Percentiles rank a stretch among this genome's conserved stretches.
Conservation (phyloP, 116 monocot species). For the Papilionanthe hybrid region DNA sequence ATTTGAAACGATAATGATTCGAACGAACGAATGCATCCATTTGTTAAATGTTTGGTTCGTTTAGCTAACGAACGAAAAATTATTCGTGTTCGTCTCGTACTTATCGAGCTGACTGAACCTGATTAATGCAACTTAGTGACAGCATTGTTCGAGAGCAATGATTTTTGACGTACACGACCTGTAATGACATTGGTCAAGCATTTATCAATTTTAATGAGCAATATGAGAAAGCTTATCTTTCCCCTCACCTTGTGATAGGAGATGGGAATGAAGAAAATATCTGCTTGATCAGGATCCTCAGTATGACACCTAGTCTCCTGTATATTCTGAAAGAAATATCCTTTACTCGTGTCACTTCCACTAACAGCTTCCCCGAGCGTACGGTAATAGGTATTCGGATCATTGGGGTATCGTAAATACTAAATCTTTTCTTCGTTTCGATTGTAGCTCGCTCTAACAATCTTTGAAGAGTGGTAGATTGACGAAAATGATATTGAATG, state of each 20-base stretch:
- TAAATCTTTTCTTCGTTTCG: constrained; percentile 67
- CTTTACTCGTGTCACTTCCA: constrained; percentile 96
- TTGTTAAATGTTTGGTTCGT: too few relatives aligned
- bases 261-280: constrained; percentile 85
- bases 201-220: too few relatives aligned
- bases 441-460: constrained; percentile 56
- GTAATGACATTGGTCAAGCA: not conserved
- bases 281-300: constrained; percentile 69
- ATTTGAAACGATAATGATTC: too few relatives aligned
- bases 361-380: constrained; percentile 91
- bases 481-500: constrained; percentile 10
- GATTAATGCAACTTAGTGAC: too few relatives aligned
- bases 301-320: constrained; percentile 73
- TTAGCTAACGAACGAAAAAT: too few relatives aligned
- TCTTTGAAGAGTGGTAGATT: constrained; percentile 67
- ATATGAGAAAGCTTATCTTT: constrained; percentile 29
- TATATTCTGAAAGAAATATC: constrained; percentile 98
- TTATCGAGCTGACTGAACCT: too few relatives aligned
- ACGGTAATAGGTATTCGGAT: constrained; percentile 81
- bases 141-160: too few relatives aligned
- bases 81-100: too few relatives aligned
- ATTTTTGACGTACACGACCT: too few relatives aligned
- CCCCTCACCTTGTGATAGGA: constrained; percentile 93
- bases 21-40: too few relatives aligned
- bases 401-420: constrained; percentile 83